These are phyloP conservation scores for Apiotrichum sp. DNA, from an alignment of 1,284 basidiomycete species.

Conservation along the genomic window DNA sequence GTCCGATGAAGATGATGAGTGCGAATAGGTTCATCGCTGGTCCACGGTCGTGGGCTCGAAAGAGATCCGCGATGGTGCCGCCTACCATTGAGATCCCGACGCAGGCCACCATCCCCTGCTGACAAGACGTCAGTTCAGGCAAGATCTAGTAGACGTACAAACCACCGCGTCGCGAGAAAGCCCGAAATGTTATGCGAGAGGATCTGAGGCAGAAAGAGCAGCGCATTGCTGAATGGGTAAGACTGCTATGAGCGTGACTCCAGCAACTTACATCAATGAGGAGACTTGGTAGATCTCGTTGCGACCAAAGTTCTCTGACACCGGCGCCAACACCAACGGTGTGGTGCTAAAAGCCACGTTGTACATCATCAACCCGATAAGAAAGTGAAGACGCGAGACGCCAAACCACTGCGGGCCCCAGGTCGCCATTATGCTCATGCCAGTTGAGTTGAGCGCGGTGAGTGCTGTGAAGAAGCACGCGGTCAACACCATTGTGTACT, in stretches of 20 bases:
- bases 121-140: neutral
- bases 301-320: constrained; percentile 40
- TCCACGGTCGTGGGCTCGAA: constrained; percentile 41
- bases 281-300: constrained; percentile 39
- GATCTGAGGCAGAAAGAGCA: constrained; percentile 44
- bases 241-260: too few relatives aligned
- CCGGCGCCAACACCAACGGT: constrained; percentile 39
- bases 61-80: constrained; percentile 45
- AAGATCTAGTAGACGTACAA: constrained; percentile 1
- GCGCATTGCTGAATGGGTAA: constrained; percentile 8
- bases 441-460: constrained; percentile 27
- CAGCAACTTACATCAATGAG: constrained; percentile 26
- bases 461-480: constrained; percentile 25
- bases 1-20: constrained; percentile 41
- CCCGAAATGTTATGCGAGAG: constrained; percentile 33
- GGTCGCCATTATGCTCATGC: constrained; percentile 22
- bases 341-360: constrained; percentile 34
- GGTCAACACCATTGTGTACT: constrained; percentile 22
- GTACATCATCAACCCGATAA: constrained; percentile 25
- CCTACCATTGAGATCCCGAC: constrained; percentile 42
- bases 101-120: constrained; percentile 31
- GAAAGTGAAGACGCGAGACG: constrained; percentile 21
- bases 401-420: constrained; percentile 31
- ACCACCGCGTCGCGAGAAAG: constrained; percentile 38
- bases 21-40: constrained; percentile 47